A percentile compares a stretch with the other conserved stretches of the same genome.
These are phyloP conservation scores for Spergularia azorica DNA, from an alignment of 179 eudicot species.

Conservation along the genomic window DNA sequence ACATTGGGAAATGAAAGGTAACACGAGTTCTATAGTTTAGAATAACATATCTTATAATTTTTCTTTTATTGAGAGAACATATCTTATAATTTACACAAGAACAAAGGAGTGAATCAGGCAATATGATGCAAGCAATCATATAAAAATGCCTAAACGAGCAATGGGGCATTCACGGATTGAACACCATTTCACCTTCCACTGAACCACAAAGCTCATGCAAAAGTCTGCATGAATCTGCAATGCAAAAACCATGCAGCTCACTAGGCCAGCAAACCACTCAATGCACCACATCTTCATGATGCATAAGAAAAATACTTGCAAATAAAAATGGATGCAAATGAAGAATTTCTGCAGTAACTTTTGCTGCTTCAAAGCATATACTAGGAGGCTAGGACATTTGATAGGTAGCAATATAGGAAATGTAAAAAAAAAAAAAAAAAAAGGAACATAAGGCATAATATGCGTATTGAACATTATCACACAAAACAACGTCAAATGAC, in stretches of 20 bases:
- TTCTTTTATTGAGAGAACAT: no score
- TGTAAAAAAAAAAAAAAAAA: neutral
- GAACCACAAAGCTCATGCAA: neutral
- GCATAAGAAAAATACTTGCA: neutral
- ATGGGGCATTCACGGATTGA: neutral
- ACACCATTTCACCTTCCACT: no score
- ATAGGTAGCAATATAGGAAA: neutral
- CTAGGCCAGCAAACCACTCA: slow-evolving; percentile 4
- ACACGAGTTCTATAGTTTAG: no score
- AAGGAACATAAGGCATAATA: neutral
- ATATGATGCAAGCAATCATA: neutral
- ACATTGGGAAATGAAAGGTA: no score
- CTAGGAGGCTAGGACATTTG: neutral
- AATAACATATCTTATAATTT: no score
- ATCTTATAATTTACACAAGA: no score
- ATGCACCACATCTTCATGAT: neutral
- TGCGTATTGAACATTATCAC: neutral
- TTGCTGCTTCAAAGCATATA: neutral
- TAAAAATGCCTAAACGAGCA: neutral
- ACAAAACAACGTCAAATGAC: neutral
- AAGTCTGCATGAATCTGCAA: neutral
- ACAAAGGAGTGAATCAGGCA: neutral
- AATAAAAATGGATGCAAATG: neutral
- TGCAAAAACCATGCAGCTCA: neutral
- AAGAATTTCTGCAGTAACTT: neutral